These are phyloP conservation scores for Leccinum truebloodii DNA, from an alignment of 768 basidiomycete genomes.

Conservation along the genomic window DNA sequence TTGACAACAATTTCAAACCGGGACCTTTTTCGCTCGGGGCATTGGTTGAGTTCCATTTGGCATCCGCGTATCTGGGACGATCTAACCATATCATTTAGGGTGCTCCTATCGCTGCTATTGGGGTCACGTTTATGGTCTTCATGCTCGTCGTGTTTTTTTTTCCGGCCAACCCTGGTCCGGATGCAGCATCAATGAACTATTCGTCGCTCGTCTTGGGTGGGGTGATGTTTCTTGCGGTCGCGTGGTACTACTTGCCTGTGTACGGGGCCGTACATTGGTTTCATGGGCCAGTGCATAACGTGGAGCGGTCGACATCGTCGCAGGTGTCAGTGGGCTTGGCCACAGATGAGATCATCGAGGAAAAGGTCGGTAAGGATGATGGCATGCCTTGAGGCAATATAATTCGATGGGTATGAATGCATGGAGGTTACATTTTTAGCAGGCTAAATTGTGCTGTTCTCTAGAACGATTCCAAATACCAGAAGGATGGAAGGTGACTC, in stretches of 20 bases:
- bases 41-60: constrained; percentile 31
- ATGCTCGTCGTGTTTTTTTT: constrained; percentile 59
- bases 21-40: constrained; percentile 48
- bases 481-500: no score
- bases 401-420: no score
- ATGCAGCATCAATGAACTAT: constrained; percentile 64
- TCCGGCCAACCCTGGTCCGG: constrained; percentile 51
- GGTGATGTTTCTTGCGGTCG: constrained; percentile 51
- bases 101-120: constrained; percentile 48
- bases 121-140: constrained; percentile 65
- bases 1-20: constrained; percentile 43
- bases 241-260: constrained; percentile 65
- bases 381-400: no score
- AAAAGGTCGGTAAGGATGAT: not conserved
- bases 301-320: constrained; percentile 23
- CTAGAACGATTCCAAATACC: no score
- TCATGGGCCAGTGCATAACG: constrained; percentile 53
- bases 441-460: no score
- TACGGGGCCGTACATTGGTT: constrained; percentile 76
- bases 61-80: not conserved
- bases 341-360: not conserved
- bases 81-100: constrained; percentile 39
- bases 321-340: not conserved
- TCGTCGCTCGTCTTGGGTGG: constrained; percentile 64
- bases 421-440: no score